These are phyloP conservation scores for Ilex paraguariensis DNA, from an alignment of 305 asterid species.

Conservation along the genomic window DNA sequence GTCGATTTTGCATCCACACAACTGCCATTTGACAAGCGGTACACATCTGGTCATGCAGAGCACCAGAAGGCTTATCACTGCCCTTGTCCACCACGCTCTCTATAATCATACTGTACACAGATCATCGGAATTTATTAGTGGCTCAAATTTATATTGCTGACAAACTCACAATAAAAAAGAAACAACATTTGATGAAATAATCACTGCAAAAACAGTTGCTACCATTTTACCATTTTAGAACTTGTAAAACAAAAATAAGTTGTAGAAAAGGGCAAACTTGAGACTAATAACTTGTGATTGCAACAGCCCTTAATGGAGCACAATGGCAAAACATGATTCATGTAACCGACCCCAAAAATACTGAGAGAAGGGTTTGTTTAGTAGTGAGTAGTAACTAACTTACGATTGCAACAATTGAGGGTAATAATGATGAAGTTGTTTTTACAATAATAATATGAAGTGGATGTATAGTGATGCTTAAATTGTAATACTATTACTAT, in stretches of 20 bases:
- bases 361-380: no score
- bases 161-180: slow-evolving; percentile 7
- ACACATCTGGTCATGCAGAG: slow-evolving; percentile 52
- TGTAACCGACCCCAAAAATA: no score
- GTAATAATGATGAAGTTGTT: no score
- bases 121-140: no score
- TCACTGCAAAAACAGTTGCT: background rate
- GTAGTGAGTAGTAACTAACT: no score
- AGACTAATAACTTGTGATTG: no score
- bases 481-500: background rate
- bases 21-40: slow-evolving; percentile 83
- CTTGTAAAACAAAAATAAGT: slow-evolving; percentile 5
- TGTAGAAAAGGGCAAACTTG: no score
- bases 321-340: no score
- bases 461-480: no score
- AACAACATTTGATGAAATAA: background rate
- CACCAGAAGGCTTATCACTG: slow-evolving; percentile 23
- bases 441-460: no score
- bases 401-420: no score
- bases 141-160: slow-evolving; percentile 4
- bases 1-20: slow-evolving; percentile 81
- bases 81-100: slow-evolving; percentile 79
- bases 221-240: background rate
- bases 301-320: no score
- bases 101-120: slow-evolving; percentile 51